Percentiles rank a stretch among this genome's conserved stretches.
phyloP scores from a whole-genome alignment of 345 rosid species.

The Balakata baccata region DNA sequence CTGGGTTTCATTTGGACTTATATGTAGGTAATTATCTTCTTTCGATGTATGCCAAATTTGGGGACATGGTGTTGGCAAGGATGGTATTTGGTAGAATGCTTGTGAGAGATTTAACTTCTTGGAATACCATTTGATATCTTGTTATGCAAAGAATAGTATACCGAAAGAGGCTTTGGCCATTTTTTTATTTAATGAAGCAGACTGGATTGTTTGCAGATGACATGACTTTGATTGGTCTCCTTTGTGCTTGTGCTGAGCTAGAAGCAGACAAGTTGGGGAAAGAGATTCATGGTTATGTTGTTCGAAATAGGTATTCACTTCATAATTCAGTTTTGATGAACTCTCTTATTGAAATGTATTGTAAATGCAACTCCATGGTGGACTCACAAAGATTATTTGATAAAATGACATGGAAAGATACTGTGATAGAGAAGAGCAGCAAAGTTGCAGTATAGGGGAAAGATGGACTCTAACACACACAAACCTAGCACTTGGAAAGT shows the following conservation, averaged over 20 bases:
- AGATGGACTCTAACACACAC: too few relatives aligned
- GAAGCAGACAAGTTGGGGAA: slow-evolving; percentile 16
- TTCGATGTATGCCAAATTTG: slow-evolving; percentile 18
- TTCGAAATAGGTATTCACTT: slow-evolving; percentile 11
- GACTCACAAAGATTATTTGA: slow-evolving; percentile 27
- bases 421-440: too few relatives aligned
- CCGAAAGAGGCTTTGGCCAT: slow-evolving; percentile 7
- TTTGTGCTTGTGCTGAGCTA: slow-evolving; percentile 19
- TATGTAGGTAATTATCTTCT: slow-evolving; percentile 24
- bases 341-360: slow-evolving; percentile 29
- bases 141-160: slow-evolving; percentile 23
- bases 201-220: slow-evolving; percentile 17
- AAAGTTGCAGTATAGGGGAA: too few relatives aligned
- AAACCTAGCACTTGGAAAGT: too few relatives aligned
- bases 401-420: slow-evolving; percentile 13
- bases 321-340: slow-evolving; percentile 17
- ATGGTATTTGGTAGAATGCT: slow-evolving; percentile 34
- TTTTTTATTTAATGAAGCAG: slow-evolving; percentile 18
- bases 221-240: slow-evolving; percentile 23
- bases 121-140: slow-evolving; percentile 26
- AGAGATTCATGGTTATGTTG: slow-evolving; percentile 22
- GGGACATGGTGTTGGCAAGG: slow-evolving; percentile 8
- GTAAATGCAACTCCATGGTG: slow-evolving; percentile 16
- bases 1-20: slow-evolving; percentile 20
- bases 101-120: slow-evolving; percentile 25